Evolutionary conservation across 2,329 filamentous ascomycete species (phyloP), one percentile per base, ranked within the genome.

Genomic region (Neoscytalidium dimidiatum): DNA sequence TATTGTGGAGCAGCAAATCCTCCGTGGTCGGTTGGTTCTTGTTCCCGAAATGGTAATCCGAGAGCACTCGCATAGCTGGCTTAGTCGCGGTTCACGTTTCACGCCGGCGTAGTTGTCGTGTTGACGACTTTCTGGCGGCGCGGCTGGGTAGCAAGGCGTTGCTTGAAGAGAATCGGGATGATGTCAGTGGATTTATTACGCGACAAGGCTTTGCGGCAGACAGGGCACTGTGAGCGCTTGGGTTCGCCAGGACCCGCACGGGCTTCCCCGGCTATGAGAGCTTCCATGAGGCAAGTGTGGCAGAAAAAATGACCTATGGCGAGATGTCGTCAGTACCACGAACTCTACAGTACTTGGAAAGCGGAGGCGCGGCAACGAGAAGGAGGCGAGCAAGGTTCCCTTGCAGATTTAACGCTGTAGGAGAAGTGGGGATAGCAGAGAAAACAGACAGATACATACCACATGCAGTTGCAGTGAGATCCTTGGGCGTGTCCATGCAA

Each of bases 251-350:
- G 75, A 1, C 79, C 79, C 9, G 77, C 71, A 44, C 81, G 82
- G 67, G 82, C 82, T 68, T 87, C 85, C 48, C 82, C 82, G 28
- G 82, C 83, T 43, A 84, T 84, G 19, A 89, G 75, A n/a, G 85
- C 84, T 71, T 87, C 84, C 58, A 85, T 82, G 46, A 89, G 83
- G 69, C 87, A 89, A 38, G 83, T 83, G 69, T 89, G 86, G 72
- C 87, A 89, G 74, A 88, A 89, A 26, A 89, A 78, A 71, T 89
- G 87, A 0, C 86, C 85, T 87, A 64, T 19, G 23, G 17, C 11
- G 31, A 43, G 17, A 38, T 31, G 19, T 13, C 21, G 52, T 35
- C 21, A 28, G 23, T 26, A 41, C 13, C 35, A 23, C n/a, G n/a
- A 23, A 46, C 41, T 33, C 29, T 13, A 28, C 19, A n/a, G 17